phyloP scores from a whole-genome alignment of 2,329 filamentous ascomycete species.

The Aspergillaceae sp. region DNA sequence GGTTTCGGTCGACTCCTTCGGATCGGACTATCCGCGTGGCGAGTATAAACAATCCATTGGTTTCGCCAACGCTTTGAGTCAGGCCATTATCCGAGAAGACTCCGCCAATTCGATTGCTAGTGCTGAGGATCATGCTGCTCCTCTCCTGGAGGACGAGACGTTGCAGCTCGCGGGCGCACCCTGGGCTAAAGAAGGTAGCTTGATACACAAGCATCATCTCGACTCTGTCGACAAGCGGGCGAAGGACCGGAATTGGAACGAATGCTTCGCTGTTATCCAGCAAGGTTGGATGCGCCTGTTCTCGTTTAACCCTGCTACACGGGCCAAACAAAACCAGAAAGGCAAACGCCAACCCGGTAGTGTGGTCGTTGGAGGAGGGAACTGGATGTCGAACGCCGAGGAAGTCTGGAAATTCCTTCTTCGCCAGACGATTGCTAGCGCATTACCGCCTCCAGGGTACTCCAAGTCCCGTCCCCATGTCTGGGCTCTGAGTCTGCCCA shows the following conservation, averaged over 20 bases:
- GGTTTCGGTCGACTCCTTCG: constrained; percentile 85
- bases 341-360: constrained; percentile 43
- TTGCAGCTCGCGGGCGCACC: constrained; percentile 88
- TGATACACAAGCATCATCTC: constrained; percentile 93
- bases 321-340: constrained; percentile 50
- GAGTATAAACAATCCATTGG: constrained; percentile 96
- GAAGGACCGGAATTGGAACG: constrained; percentile 88
- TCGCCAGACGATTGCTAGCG: constrained; percentile 83
- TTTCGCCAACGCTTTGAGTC: constrained; percentile 91
- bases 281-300: constrained; percentile 92
- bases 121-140: constrained; percentile 53
- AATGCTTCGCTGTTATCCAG: constrained; percentile 92
- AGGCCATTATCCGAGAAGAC: constrained; percentile 86
- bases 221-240: constrained; percentile 85
- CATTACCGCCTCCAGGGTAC: constrained; percentile 83
- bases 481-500: constrained; percentile 86
- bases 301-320: constrained; percentile 67
- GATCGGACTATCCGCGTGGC: constrained; percentile 62
- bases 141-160: constrained; percentile 82
- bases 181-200: constrained; percentile 93
- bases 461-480: constrained; percentile 84
- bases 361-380: constrained; percentile 80
- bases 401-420: constrained; percentile 79
- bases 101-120: constrained; percentile 44
- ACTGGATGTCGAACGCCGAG: constrained; percentile 96